Evolutionary conservation across 345 rosid genomes (phyloP), one percentile per base, ranked within the genome.

Genomic region (Lumnitzera littorea): DNA sequence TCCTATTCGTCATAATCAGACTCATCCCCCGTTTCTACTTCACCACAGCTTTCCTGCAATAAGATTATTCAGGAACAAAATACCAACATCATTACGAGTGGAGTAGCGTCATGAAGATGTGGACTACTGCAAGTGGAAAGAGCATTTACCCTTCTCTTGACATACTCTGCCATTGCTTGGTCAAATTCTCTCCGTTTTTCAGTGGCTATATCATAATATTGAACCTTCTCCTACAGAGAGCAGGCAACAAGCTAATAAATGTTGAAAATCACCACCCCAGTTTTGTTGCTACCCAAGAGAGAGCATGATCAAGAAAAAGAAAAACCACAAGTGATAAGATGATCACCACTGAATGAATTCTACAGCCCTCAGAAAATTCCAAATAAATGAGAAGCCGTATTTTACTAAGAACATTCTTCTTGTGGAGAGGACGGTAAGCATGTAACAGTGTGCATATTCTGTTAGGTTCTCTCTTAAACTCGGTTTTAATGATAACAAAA

Each of bases 121-220:
- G 31, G 5, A 27, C 9, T 36, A 36, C 10, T 36, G 11, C 15
- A 25, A 63, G 56, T 17, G 47, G n/a, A 50, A 27, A 54, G 27
- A 24, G 50, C 17, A 15, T 46, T 41, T 62, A 87, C 96, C 96
- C 78, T 76, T 67, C 80, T 81, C 76, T 80, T 89, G 46, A 75
- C 72, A 58, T 87, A 89, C 50, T 81, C 90, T 24, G 83, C 78
- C 84, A 77, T 84, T 69, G 81, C 80, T 67, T 71, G 72, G 63
- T 92, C 96, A 67, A 92, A 92, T 72, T 87, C 96, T 50, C 89
- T 90, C 64, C 96, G 83, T 68, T 87, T 92, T 74, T 74, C 87
- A 1, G 86, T 87, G 60, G 98, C 98, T 31, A 87, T 75, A 68
- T 92, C 98, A 68, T 92, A 92, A 66, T 92, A 89, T 61, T 85